A percentile compares a stretch with the other conserved stretches of the same genome.
Evolutionary conservation across 805 yeast genomes (phyloP).

Genomic region (Metahyphopichia silvanorum): DNA sequence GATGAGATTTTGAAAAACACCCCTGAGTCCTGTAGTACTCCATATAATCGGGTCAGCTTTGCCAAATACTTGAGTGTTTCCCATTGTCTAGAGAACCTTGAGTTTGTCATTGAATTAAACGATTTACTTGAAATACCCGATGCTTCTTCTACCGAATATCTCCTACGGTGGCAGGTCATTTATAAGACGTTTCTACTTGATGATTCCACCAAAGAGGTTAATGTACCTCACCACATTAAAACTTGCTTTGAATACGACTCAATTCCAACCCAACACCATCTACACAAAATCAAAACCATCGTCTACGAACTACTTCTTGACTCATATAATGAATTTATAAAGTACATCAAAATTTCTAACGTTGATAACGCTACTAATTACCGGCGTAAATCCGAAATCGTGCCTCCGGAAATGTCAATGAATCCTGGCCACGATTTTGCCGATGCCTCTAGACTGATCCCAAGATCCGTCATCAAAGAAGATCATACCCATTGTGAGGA

Average conservation of each 20-base stretch:
- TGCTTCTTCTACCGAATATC: slow-evolving; percentile 1
- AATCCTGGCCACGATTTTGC: not conserved
- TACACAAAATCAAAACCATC: slow-evolving; percentile 11
- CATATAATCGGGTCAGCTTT: slow-evolving; percentile 14
- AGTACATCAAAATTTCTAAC: slow-evolving; percentile 11
- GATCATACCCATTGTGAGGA: not conserved
- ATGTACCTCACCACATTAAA: slow-evolving; percentile 25
- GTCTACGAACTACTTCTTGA: slow-evolving; percentile 29
- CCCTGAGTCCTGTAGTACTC: not conserved
- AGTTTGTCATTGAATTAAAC: slow-evolving; percentile 26
- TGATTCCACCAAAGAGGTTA: slow-evolving; percentile 30
- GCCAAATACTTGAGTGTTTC: slow-evolving; percentile 20
- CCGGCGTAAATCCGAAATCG: slow-evolving; percentile 17
- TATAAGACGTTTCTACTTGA: slow-evolving; percentile 22
- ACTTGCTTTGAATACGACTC: slow-evolving; percentile 14
- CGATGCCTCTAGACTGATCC: not conserved
- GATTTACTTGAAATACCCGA: slow-evolving; percentile 6
- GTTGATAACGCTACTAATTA: not conserved
- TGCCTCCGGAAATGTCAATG: slow-evolving; percentile 22
- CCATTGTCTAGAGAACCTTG: slow-evolving; percentile 38
- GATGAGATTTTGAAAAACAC: slow-evolving; percentile 2
- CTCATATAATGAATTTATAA: slow-evolving; percentile 31
- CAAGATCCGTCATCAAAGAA: not conserved
- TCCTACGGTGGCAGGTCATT: slow-evolving; percentile 23
- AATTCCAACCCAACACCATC: slow-evolving; percentile 15